Percentiles rank a stretch among this genome's conserved stretches.
Evolutionary conservation across 2,329 filamentous ascomycete species (phyloP).

Genomic region (Fusarium concolor): DNA sequence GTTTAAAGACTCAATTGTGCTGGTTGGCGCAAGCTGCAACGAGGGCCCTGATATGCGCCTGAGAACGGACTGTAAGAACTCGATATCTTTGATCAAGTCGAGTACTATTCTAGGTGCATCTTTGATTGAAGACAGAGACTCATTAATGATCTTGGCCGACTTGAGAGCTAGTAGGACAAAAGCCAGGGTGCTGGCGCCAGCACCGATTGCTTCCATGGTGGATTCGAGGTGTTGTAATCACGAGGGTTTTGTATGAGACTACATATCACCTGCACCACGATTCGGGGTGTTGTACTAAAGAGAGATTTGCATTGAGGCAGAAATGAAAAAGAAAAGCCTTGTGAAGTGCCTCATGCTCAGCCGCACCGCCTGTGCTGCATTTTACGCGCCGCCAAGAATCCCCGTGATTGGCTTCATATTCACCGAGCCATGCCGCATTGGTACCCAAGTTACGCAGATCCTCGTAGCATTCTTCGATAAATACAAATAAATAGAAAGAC

Average conservation of each 20-base stretch:
- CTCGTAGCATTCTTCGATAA: background rate
- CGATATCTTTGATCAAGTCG: background rate
- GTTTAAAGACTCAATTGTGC: slow-evolving; percentile 10
- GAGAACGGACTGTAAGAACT: slow-evolving; percentile 8
- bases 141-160: slow-evolving; percentile 17
- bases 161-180: slow-evolving; percentile 20
- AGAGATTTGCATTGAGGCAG: too few species aligned
- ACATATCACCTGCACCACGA: background rate
- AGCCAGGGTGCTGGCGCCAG: slow-evolving; percentile 20
- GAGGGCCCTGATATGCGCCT: background rate
- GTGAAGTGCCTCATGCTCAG: background rate
- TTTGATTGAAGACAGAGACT: slow-evolving; percentile 14
- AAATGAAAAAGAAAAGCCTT: background rate
- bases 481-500: too few species aligned
- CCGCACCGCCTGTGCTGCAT: background rate
- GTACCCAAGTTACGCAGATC: background rate
- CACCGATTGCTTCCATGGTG: slow-evolving; percentile 17
- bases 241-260: too few species aligned
- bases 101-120: slow-evolving; percentile 1
- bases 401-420: background rate
- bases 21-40: background rate
- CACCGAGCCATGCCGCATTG: background rate
- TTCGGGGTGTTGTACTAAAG: fast-evolving
- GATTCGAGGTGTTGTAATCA: background rate
- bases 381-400: background rate